Evolutionary conservation across 306 rosid genomes (phyloP).

Genomic region (Quercus bicolor): DNA sequence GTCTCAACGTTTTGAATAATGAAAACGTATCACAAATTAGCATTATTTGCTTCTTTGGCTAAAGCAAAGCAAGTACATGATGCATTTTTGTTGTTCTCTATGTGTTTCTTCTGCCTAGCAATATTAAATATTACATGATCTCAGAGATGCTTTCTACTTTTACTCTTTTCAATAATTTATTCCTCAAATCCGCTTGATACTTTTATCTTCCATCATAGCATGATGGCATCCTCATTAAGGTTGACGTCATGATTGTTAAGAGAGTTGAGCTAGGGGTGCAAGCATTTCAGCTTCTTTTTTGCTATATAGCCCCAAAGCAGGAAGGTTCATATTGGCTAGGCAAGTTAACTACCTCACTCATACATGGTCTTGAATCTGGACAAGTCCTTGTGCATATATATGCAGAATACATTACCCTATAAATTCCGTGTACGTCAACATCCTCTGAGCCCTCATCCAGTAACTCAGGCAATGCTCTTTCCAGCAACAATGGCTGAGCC

Average conservation of each 20-base stretch:
- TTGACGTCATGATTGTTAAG: background rate
- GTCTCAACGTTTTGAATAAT: no score
- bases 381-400: slow-evolving; percentile 1
- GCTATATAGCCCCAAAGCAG: background rate
- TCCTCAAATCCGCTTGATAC: background rate
- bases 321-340: background rate
- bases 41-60: no score
- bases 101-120: no score
- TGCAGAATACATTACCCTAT: slow-evolving; percentile 19
- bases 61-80: no score
- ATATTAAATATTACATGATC: background rate
- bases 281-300: background rate
- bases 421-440: slow-evolving; percentile 17
- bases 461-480: slow-evolving; percentile 21
- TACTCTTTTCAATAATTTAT: background rate
- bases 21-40: no score
- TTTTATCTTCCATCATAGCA: background rate
- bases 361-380: slow-evolving; percentile 17
- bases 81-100: no score
- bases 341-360: slow-evolving; percentile 19
- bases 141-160: background rate
- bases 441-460: slow-evolving; percentile 15
- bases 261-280: background rate
- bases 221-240: background rate
- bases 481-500: slow-evolving; percentile 27